phyloP scores from a whole-genome alignment of 169 alveolate genomes.

The Besnoitia besnoiti region DNA sequence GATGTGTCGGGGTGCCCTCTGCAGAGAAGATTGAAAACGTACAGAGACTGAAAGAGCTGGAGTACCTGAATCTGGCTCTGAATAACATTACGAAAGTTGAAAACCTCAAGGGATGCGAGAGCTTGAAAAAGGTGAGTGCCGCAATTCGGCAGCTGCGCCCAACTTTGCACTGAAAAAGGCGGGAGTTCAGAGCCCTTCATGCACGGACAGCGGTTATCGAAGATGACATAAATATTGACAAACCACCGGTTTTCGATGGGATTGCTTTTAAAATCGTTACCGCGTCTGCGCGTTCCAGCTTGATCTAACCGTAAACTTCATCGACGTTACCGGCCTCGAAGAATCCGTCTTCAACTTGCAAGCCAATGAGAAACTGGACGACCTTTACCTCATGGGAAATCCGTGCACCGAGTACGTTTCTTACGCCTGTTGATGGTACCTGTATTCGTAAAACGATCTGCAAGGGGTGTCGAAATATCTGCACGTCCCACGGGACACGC shows the following conservation, averaged over 20 bases:
- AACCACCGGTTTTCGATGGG: too few species aligned
- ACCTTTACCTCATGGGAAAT: conserved; percentile 91
- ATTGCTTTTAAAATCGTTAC: too few species aligned
- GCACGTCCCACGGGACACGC: too few species aligned
- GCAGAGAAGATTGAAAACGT: conserved; percentile 88
- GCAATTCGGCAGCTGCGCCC: neutral
- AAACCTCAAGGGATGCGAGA: conserved; percentile 88
- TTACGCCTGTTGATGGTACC: too few species aligned
- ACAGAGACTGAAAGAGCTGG: conserved; percentile 87
- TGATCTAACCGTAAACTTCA: conserved; percentile 92
- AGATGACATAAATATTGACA: neutral
- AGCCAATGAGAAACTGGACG: conserved; percentile 74
- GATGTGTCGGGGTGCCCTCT: neutral
- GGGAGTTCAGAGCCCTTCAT: too few species aligned
- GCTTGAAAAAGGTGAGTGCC: conserved; percentile 79
- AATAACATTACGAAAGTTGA: conserved; percentile 88
- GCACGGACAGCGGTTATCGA: too few species aligned
- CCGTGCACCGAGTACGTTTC: conserved; percentile 89
- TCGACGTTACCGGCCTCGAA: conserved; percentile 84
- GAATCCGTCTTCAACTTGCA: conserved; percentile 76
- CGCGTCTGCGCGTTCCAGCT: conserved; percentile 63
- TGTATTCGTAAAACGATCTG: too few species aligned
- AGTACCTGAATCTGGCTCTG: conserved; percentile 91
- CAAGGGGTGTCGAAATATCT: too few species aligned
- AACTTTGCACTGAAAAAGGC: neutral